Conservation (phyloP, 208 protist genomes). For the Plasmodiophora brassicae region DNA sequence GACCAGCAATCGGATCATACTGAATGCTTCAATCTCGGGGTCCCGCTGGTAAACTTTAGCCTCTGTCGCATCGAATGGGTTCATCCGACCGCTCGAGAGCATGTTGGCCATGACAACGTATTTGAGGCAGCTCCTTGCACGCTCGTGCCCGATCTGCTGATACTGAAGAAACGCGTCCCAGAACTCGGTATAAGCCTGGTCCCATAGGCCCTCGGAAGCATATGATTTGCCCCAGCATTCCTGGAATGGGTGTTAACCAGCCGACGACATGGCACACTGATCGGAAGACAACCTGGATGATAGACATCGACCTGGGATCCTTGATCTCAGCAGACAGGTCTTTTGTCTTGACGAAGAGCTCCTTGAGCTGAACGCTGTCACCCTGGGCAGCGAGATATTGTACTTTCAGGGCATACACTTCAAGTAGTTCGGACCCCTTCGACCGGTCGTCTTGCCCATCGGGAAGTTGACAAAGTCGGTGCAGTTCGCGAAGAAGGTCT, state of each 20-base stretch:
- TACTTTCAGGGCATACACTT: background rate
- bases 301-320: background rate
- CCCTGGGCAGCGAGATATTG: background rate
- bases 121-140: background rate
- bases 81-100: background rate
- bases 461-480: background rate
- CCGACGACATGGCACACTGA: background rate
- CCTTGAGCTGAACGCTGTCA: conserved; percentile 1
- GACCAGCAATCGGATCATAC: background rate
- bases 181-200: conserved; percentile 12
- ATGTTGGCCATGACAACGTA: background rate
- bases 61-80: conserved; percentile 13
- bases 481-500: background rate
- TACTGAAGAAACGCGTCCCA: conserved; percentile 28
- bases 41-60: conserved; percentile 1
- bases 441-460: background rate
- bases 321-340: background rate
- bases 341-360: conserved; percentile 24
- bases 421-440: background rate
- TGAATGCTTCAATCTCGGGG: background rate
- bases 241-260: background rate
- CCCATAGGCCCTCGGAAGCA: background rate
- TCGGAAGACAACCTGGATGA: background rate
- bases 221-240: conserved; percentile 30
- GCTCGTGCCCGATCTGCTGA: background rate